A percentile compares a stretch with the other conserved stretches of the same genome.
Conservation (phyloP, 305 asterid genomes). For the Fraxinus xanthoxyloides region DNA sequence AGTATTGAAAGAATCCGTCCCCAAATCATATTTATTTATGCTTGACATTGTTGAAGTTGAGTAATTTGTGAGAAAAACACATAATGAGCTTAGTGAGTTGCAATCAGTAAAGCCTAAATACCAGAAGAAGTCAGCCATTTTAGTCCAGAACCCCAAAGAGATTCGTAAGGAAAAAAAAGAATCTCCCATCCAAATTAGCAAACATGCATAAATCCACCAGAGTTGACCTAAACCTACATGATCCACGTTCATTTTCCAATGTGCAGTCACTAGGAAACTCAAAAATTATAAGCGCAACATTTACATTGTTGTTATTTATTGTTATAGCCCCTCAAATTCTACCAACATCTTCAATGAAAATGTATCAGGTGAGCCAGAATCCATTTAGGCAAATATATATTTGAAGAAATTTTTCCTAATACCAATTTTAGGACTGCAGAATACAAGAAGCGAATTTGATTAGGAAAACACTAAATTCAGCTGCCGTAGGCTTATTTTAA, state of each 20-base stretch:
- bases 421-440: background rate
- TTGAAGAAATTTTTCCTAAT: background rate
- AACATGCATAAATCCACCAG: background rate
- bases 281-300: background rate
- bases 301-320: no score
- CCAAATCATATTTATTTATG: background rate
- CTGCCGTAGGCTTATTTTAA: background rate
- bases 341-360: background rate
- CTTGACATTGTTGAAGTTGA: background rate
- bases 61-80: background rate
- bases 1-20: no score
- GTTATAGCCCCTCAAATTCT: no score
- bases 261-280: background rate
- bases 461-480: no score
- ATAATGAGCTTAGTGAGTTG: background rate
- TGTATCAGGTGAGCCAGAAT: background rate
- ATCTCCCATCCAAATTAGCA: background rate
- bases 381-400: background rate
- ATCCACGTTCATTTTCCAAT: background rate
- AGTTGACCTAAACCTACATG: background rate
- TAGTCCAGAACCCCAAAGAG: background rate
- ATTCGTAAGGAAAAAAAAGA: background rate
- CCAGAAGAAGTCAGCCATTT: background rate
- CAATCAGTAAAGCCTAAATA: background rate
- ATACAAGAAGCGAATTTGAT: background rate